phyloP scores from a whole-genome alignment of 225 moss, liverwort and hornwort genomes.

The Antitrichia curtipendula region DNA sequence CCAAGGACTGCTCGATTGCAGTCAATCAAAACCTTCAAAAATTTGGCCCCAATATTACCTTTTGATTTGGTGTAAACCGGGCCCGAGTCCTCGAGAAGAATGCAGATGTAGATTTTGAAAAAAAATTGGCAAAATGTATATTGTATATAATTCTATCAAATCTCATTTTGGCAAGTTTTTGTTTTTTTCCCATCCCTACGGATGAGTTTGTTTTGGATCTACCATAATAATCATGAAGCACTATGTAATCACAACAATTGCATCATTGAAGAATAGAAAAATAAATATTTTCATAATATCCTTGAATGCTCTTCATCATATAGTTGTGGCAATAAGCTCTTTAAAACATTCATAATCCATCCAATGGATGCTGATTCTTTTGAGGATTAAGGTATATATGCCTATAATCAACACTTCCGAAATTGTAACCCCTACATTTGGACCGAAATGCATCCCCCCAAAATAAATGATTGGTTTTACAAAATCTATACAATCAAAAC shows the following conservation, averaged over 20 bases:
- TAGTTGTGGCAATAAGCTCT: too few species aligned
- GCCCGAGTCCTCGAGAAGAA: rapidly evolving
- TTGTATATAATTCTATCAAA: neutral
- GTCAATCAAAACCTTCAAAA: neutral
- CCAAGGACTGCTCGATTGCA: rapidly evolving
- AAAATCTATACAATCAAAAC: neutral
- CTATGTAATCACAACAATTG: too few species aligned
- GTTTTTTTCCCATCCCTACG: neutral
- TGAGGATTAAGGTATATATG: too few species aligned
- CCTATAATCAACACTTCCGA: too few species aligned
- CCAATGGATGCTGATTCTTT: too few species aligned
- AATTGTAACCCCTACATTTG: too few species aligned
- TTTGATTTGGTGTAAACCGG: rapidly evolving
- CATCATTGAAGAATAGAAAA: too few species aligned
- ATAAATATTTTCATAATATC: too few species aligned
- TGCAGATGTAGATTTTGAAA: neutral
- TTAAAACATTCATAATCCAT: too few species aligned
- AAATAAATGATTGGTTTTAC: neutral
- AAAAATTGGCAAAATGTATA: neutral
- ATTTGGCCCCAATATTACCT: neutral
- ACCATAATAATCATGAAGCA: too few species aligned
- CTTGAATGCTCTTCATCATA: too few species aligned
- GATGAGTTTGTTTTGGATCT: neutral
- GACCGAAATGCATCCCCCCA: too few species aligned
- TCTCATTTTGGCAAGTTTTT: neutral